A percentile compares a stretch with the other conserved stretches of the same genome.
Conservation (phyloP, 495 filamentous ascomycete species). For the Penicillium salamii region DNA sequence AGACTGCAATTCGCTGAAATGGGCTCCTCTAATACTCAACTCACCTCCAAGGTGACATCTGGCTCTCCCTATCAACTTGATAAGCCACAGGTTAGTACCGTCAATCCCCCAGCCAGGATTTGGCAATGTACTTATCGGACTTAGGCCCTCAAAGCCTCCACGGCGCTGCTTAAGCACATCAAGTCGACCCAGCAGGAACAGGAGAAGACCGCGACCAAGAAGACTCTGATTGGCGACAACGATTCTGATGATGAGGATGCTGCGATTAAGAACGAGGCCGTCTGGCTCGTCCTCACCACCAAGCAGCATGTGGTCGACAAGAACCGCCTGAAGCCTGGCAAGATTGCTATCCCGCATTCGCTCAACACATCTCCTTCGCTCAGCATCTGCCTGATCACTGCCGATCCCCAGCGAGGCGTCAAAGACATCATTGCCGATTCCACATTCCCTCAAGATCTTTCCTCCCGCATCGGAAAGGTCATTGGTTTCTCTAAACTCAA, state of each 20-base stretch:
- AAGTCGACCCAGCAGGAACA: constrained; percentile 59
- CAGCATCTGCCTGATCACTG: constrained; percentile 79
- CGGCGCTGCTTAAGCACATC: constrained; percentile 77
- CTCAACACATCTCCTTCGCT: constrained; percentile 59
- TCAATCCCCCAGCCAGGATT: background rate
- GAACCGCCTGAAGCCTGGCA: constrained; percentile 74
- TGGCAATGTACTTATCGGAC: constrained; percentile 18
- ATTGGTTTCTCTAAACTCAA: constrained; percentile 81
- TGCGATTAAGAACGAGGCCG: constrained; percentile 54
- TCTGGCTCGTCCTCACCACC: constrained; percentile 85
- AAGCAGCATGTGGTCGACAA: constrained; percentile 82
- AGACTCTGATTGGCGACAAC: constrained; percentile 67
- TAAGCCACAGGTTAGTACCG: constrained; percentile 52
- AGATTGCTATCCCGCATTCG: constrained; percentile 63
- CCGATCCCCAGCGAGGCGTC: constrained; percentile 82
- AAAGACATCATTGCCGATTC: constrained; percentile 80
- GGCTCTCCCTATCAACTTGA: constrained; percentile 66
- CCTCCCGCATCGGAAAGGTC: constrained; percentile 72
- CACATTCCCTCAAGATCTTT: constrained; percentile 69
- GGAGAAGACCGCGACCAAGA: constrained; percentile 57
- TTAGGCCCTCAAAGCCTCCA: constrained; percentile 75
- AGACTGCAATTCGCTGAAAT: constrained; percentile 36
- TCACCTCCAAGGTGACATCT: constrained; percentile 50
- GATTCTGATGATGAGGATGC: constrained; percentile 44
- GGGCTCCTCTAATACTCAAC: constrained; percentile 41